These are phyloP conservation scores for Daldinia eschscholtzii DNA, from an alignment of 2,329 filamentous ascomycete species.

Conservation along the genomic window DNA sequence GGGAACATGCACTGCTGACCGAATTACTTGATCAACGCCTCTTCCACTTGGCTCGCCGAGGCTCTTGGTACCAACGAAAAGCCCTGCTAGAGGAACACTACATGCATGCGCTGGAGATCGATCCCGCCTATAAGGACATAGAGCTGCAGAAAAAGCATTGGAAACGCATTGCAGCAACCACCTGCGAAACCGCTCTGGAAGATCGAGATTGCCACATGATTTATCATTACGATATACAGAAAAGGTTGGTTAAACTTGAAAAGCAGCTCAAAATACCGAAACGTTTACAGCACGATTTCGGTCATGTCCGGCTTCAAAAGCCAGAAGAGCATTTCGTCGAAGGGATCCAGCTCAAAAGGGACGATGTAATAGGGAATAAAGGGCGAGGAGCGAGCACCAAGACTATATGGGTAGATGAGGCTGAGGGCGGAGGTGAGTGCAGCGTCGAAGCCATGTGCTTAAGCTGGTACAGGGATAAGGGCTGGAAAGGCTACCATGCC, in stretches of 20 bases:
- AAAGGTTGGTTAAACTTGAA: slow-evolving; percentile 91
- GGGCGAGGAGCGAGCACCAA: slow-evolving; percentile 69
- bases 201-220: slow-evolving; percentile 92
- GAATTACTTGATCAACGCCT: slow-evolving; percentile 84
- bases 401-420: slow-evolving; percentile 88
- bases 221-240: slow-evolving; percentile 94
- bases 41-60: slow-evolving; percentile 87
- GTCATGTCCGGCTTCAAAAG: slow-evolving; percentile 81
- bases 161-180: slow-evolving; percentile 80
- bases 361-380: slow-evolving; percentile 59
- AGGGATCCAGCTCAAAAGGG: slow-evolving; percentile 81
- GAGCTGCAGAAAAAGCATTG: slow-evolving; percentile 81
- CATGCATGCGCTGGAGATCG: slow-evolving; percentile 74
- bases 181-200: slow-evolving; percentile 88
- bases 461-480: slow-evolving; percentile 82
- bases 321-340: slow-evolving; percentile 81
- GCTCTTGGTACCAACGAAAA: slow-evolving; percentile 95
- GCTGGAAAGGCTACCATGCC: slow-evolving; percentile 95
- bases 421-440: slow-evolving; percentile 77
- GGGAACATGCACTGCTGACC: slow-evolving; percentile 79
- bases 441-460: slow-evolving; percentile 95
- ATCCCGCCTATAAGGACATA: slow-evolving; percentile 53
- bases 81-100: slow-evolving; percentile 96
- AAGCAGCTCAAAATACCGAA: slow-evolving; percentile 84
- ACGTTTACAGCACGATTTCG: slow-evolving; percentile 91